These are phyloP conservation scores for Raphanus raphanistrum DNA, from an alignment of 345 rosid species.

Conservation along the genomic window DNA sequence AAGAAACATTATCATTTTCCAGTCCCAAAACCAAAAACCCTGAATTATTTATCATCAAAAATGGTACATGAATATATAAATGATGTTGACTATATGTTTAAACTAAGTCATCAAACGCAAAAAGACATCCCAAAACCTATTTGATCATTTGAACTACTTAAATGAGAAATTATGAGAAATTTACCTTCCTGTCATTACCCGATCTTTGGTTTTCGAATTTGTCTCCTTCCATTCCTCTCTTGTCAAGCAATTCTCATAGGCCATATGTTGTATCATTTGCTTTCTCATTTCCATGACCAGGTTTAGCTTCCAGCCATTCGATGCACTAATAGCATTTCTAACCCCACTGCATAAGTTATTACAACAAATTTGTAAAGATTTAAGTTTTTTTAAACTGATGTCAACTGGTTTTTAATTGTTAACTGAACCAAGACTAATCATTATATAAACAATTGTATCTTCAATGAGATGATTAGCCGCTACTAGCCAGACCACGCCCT, in stretches of 20 bases:
- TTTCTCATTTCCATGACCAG: slow-evolving; percentile 35
- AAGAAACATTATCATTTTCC: slow-evolving; percentile 22
- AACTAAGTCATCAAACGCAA: not conserved
- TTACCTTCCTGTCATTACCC: slow-evolving; percentile 39
- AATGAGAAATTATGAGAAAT: slow-evolving; percentile 34
- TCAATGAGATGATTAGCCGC: too few species aligned
- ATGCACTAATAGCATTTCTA: not conserved
- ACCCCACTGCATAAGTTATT: too few species aligned
- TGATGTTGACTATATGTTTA: not conserved
- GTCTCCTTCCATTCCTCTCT: not conserved
- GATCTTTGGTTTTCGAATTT: not conserved
- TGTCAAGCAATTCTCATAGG: not conserved
- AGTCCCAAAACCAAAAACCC: slow-evolving; percentile 1
- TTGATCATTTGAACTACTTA: not conserved
- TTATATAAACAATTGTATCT: too few species aligned
- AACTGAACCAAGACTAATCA: too few species aligned
- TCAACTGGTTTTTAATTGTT: too few species aligned
- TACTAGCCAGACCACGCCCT: too few species aligned
- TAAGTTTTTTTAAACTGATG: too few species aligned
- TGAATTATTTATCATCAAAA: not conserved
- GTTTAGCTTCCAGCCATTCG: not conserved
- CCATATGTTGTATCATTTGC: slow-evolving; percentile 32
- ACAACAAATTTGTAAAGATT: too few species aligned
- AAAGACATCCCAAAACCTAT: not conserved
- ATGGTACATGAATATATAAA: slow-evolving; percentile 3